Evolutionary conservation across 2,329 filamentous ascomycete genomes (phyloP).

Genomic region (Amauroascus niger): DNA sequence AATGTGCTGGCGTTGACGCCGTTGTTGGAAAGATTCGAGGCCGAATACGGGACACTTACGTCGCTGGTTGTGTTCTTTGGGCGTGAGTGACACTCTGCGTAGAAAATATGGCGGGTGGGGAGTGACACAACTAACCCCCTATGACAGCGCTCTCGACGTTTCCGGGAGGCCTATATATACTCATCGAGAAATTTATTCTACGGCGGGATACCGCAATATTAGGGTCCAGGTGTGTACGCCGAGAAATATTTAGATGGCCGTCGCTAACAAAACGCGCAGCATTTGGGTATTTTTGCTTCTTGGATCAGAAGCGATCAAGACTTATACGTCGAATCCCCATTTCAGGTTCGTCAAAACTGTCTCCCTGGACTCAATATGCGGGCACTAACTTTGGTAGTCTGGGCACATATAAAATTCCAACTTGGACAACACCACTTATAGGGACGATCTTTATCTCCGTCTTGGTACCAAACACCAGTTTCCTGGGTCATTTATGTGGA

Average conservation of each 20-base stretch:
- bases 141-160: conserved; percentile 63
- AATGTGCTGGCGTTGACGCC: conserved; percentile 74
- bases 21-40: conserved; percentile 87
- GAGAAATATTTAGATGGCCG: not conserved
- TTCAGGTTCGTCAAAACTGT: conserved; percentile 45
- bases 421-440: conserved; percentile 81
- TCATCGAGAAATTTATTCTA: conserved; percentile 66
- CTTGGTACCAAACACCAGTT: conserved; percentile 68
- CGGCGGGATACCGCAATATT: conserved; percentile 62
- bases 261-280: conserved; percentile 38
- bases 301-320: conserved; percentile 74
- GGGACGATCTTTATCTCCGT: conserved; percentile 64
- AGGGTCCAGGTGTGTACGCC: conserved; percentile 61
- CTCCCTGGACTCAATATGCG: not conserved
- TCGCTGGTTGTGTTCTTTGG: conserved; percentile 82
- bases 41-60: conserved; percentile 80
- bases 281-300: conserved; percentile 89
- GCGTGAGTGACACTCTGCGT: conserved; percentile 50
- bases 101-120: not conserved
- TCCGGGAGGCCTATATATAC: conserved; percentile 69
- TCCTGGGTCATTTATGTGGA: conserved; percentile 78
- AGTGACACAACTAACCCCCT: not conserved
- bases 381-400: conserved; percentile 35
- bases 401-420: conserved; percentile 64
- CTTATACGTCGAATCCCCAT: conserved; percentile 69